phyloP scores from a whole-genome alignment of 495 filamentous ascomycete genomes.

The Immersiella caudata region DNA sequence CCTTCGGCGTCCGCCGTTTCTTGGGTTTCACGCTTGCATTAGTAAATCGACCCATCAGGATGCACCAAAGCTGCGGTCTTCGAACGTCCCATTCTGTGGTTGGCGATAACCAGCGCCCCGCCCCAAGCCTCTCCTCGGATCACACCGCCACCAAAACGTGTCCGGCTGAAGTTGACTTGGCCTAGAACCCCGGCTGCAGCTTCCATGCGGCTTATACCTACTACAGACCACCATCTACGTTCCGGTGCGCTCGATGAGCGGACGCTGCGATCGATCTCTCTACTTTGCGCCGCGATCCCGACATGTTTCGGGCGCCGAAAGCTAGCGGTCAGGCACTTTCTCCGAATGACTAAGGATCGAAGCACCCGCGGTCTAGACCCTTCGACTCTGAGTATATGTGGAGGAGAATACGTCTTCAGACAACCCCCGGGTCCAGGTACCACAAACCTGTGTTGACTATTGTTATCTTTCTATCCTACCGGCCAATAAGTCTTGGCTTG shows the following conservation, averaged over 20 bases:
- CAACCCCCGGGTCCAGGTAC: not conserved
- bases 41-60: not conserved
- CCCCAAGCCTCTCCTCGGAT: not conserved
- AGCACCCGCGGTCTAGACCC: not conserved
- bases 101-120: not conserved
- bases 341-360: not conserved
- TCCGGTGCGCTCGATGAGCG: not conserved
- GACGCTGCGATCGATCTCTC: not conserved
- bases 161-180: not conserved
- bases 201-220: not conserved
- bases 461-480: too few relatives aligned
- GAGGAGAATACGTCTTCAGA: not conserved
- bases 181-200: not conserved
- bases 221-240: not conserved
- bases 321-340: not conserved
- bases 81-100: not conserved
- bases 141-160: not conserved
- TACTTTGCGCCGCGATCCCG: not conserved
- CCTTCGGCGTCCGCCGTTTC: not conserved
- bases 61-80: not conserved
- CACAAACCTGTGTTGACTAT: too few relatives aligned
- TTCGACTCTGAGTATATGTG: not conserved
- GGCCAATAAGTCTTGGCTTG: too few relatives aligned
- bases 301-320: not conserved
- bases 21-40: not conserved